Evolutionary conservation across 2,329 filamentous ascomycete genomes (phyloP).

Genomic region (Alternaria longipes): DNA sequence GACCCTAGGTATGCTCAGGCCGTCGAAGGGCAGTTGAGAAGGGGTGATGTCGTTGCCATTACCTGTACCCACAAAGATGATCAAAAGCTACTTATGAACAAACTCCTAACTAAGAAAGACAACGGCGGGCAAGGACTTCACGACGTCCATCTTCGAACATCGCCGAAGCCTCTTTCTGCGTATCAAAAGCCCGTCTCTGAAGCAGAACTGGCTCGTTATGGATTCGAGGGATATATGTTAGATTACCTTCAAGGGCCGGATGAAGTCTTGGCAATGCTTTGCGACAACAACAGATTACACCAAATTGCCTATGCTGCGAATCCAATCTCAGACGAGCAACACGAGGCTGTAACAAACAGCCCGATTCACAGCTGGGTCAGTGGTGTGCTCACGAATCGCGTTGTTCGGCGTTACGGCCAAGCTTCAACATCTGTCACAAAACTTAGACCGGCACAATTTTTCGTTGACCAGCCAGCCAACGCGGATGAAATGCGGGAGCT

Average conservation of each 20-base stretch:
- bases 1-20: slow-evolving; percentile 71
- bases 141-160: slow-evolving; percentile 75
- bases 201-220: slow-evolving; percentile 65
- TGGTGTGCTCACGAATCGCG: slow-evolving; percentile 63
- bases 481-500: slow-evolving; percentile 69
- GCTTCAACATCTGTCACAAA: slow-evolving; percentile 73
- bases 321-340: slow-evolving; percentile 73
- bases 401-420: slow-evolving; percentile 80
- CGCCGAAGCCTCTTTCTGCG: slow-evolving; percentile 61
- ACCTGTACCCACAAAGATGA: slow-evolving; percentile 80
- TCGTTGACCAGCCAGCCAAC: slow-evolving; percentile 82
- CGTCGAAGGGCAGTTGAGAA: slow-evolving; percentile 66
- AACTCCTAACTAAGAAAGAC: slow-evolving; percentile 63
- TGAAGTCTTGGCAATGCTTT: slow-evolving; percentile 87
- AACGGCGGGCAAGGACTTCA: slow-evolving; percentile 66
- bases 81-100: slow-evolving; percentile 74
- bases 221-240: slow-evolving; percentile 81
- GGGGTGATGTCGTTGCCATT: slow-evolving; percentile 67
- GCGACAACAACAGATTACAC: slow-evolving; percentile 75
- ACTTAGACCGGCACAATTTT: slow-evolving; percentile 70
- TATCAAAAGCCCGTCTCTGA: slow-evolving; percentile 65
- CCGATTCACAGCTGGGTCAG: slow-evolving; percentile 75
- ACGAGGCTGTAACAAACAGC: slow-evolving; percentile 68
- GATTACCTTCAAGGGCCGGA: slow-evolving; percentile 84
- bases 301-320: slow-evolving; percentile 70